These are phyloP conservation scores for Colletotrichum falcatum DNA, from an alignment of 2,329 filamentous ascomycete genomes.

Conservation along the genomic window DNA sequence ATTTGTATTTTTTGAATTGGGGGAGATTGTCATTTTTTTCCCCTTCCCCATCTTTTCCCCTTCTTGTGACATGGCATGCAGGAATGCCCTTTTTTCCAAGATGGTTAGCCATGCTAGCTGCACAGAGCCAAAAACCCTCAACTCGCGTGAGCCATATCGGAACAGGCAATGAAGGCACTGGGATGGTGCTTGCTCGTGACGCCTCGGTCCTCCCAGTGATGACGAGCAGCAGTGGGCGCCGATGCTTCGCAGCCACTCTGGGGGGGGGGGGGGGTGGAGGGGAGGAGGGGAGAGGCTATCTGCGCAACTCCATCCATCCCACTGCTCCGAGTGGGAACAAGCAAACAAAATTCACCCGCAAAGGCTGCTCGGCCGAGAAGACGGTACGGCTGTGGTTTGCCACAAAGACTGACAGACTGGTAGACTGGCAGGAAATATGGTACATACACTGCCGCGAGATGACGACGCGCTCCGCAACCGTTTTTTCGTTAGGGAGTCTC, in stretches of 20 bases:
- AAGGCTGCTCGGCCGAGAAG: slow-evolving; percentile 39
- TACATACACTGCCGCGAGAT: slow-evolving; percentile 23
- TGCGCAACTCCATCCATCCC: slow-evolving; percentile 1
- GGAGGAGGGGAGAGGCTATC: background rate
- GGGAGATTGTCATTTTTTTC: no score
- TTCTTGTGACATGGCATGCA: slow-evolving; percentile 26
- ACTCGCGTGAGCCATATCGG: slow-evolving; percentile 24
- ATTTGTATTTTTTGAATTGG: background rate
- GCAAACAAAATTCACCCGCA: background rate
- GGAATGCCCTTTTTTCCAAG: slow-evolving; percentile 15
- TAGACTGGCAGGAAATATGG: background rate
- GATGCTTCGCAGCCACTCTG: slow-evolving; percentile 30
- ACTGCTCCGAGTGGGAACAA: slow-evolving; percentile 5
- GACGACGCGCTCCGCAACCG: slow-evolving; percentile 33
- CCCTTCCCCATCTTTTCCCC: no score
- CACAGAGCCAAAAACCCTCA: slow-evolving; percentile 28
- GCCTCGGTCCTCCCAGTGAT: slow-evolving; percentile 28
- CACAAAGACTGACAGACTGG: slow-evolving; percentile 10
- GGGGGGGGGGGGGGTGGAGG: no score
- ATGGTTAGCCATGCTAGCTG: slow-evolving; percentile 32
- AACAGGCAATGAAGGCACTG: slow-evolving; percentile 14
- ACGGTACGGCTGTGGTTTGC: slow-evolving; percentile 15
- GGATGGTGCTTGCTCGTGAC: slow-evolving; percentile 21
- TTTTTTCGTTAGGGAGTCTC: slow-evolving; percentile 31
- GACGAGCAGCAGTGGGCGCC: slow-evolving; percentile 27